Base-by-base conservation (phyloP, 2,329 filamentous ascomycete species). In the Fonsecaea monophora region DNA sequence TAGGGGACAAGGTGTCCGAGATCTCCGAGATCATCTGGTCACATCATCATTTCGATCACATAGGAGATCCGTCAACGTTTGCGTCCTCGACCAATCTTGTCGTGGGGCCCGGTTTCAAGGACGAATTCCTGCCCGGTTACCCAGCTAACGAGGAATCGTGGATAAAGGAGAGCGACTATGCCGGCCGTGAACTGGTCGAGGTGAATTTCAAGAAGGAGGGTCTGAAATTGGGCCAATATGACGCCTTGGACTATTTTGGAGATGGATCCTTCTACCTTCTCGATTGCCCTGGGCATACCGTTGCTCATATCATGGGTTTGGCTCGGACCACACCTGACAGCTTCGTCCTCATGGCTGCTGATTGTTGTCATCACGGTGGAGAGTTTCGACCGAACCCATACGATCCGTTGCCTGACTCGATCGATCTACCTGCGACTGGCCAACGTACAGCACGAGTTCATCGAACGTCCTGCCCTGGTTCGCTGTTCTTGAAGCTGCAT, bases 71-170 rank as follows among this genome's bases (percentile, higher is more conserved):
- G 0, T 79, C 80, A 0, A 75, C 74, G 0, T 87, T 87, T 56
- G 82, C 83, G 0, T 0, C 70, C 0, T 74, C 70, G 0, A 84
- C 83, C 0, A 78, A 82, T 9, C 70, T 87, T 0, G 70, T 87
- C 34, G 84, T 87, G 3, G 85, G 85, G 0, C 81, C 84, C 0
- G 84, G 85, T 0, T 83, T 86, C 73, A 82, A 80, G 56, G 66
- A 78, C 1, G 74, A 74, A 0, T 79, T 83, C 70, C 71, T 82
- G 2, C 85, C 85, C 0, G 84, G 82, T 0, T 84, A 78, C 57
- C 85, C 85, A 0, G 64, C 71, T 1, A 77, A 79, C 25, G 73
- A 75, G 1, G 70, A 80, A 0, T 77, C 76, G 0, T 72, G 73
- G 0, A 71, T 82, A 0, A 71, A 74, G 3, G 77, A 80, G 45